Evolutionary conservation across 345 rosid species (phyloP).

Genomic region (Geranium brycei): DNA sequence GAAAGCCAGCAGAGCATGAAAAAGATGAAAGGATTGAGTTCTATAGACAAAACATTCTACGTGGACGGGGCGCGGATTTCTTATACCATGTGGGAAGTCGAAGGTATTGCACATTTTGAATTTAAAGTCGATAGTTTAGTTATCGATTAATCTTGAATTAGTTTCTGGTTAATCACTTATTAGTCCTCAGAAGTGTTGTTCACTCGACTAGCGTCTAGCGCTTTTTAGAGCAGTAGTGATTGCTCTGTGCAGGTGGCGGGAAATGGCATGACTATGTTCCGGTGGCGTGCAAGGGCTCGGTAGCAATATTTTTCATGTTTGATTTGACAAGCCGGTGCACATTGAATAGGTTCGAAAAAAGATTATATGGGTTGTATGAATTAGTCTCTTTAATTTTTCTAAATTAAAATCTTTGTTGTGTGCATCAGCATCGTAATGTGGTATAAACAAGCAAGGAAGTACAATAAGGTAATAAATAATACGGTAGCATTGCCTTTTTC

Average conservation of each 20-base stretch:
- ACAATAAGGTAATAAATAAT: slow-evolving; percentile 48
- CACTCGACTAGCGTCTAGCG: too few species aligned
- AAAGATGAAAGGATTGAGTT: slow-evolving; percentile 37
- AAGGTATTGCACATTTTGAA: slow-evolving; percentile 25
- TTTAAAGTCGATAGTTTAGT: too few species aligned
- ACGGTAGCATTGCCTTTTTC: background rate
- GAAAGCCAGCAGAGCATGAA: slow-evolving; percentile 19
- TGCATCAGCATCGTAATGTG: slow-evolving; percentile 54
- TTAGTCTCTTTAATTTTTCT: background rate
- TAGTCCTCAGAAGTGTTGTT: too few species aligned
- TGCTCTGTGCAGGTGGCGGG: slow-evolving; percentile 32
- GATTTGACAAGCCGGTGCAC: slow-evolving; percentile 85
- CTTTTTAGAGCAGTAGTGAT: background rate
- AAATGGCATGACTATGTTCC: slow-evolving; percentile 41
- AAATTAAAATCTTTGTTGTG: background rate
- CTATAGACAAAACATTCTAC: slow-evolving; percentile 55
- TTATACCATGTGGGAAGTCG: slow-evolving; percentile 72
- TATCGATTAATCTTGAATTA: too few species aligned
- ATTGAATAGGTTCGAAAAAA: slow-evolving; percentile 31
- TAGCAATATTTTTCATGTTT: slow-evolving; percentile 78
- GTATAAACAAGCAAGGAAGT: slow-evolving; percentile 68
- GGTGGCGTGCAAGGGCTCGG: slow-evolving; percentile 70
- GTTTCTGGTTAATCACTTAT: too few species aligned
- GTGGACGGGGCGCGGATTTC: slow-evolving; percentile 69
- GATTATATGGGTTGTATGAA: background rate